Percentiles rank a stretch among this genome's conserved stretches.
phyloP scores from a whole-genome alignment of 176 grass and related monocot genomes.

The Thinopyrum elongatum region DNA sequence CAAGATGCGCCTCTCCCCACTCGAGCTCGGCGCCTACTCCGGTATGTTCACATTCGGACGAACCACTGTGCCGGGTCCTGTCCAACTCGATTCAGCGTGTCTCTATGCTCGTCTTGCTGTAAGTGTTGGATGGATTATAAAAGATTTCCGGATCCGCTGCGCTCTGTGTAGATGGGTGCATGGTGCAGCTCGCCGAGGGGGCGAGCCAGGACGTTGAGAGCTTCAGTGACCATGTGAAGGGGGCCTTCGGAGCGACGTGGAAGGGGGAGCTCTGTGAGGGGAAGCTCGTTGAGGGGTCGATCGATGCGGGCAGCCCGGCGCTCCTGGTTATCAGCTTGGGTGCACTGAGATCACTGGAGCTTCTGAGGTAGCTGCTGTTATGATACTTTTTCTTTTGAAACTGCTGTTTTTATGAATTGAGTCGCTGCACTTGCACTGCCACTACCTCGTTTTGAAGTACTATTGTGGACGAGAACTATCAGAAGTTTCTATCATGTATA shows the following conservation, averaged over 20 bases:
- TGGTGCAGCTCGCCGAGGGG: slow-evolving; percentile 71
- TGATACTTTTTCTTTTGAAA: slow-evolving; percentile 42
- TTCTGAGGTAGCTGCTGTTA: slow-evolving; percentile 62
- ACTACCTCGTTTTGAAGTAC: neutral
- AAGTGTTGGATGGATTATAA: neutral
- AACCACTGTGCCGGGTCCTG: neutral
- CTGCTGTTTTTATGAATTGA: slow-evolving; percentile 1
- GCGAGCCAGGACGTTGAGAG: slow-evolving; percentile 59
- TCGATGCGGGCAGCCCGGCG: slow-evolving; percentile 58
- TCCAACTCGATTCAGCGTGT: neutral
- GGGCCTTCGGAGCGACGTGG: slow-evolving; percentile 51
- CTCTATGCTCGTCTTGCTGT: neutral
- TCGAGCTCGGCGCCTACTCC: slow-evolving; percentile 79
- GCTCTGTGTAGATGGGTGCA: slow-evolving; percentile 56
- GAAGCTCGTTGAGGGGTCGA: slow-evolving; percentile 28
- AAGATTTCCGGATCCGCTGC: neutral
- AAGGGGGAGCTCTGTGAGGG: slow-evolving; percentile 68
- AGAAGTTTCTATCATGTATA: neutral
- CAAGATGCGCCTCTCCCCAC: slow-evolving; percentile 81
- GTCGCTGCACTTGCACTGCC: neutral
- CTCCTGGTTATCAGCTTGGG: slow-evolving; percentile 70
- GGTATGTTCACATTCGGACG: slow-evolving; percentile 31
- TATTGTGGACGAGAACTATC: neutral
- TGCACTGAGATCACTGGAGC: slow-evolving; percentile 77
- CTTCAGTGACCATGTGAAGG: slow-evolving; percentile 73